These are phyloP conservation scores for Trichomonas vaginalis DNA, from an alignment of 208 protist species.

Conservation along the genomic window DNA sequence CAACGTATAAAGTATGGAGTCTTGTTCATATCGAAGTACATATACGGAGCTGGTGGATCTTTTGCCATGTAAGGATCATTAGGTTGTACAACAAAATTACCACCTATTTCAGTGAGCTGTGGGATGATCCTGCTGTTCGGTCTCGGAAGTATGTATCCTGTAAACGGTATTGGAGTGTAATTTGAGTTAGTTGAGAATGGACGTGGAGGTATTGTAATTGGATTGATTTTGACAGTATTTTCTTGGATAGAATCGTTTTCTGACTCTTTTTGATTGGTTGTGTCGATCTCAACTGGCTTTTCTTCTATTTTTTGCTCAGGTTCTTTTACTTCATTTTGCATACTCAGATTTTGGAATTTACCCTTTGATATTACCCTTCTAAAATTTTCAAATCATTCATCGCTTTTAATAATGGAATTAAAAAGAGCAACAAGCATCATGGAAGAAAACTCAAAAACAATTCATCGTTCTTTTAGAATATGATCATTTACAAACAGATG, in stretches of 20 bases:
- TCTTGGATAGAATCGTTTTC: not conserved
- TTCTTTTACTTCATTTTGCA: not conserved
- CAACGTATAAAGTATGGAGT: not conserved
- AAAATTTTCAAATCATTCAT: too few species aligned
- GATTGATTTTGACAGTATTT: not conserved
- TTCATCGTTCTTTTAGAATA: too few species aligned
- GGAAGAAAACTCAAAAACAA: too few species aligned
- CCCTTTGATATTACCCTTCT: not conserved
- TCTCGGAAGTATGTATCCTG: not conserved
- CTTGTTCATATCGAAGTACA: not conserved
- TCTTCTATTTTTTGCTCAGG: not conserved
- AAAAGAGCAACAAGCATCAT: too few species aligned
- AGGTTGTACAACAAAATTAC: not conserved
- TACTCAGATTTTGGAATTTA: not conserved
- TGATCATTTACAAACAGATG: too few species aligned
- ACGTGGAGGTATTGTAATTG: not conserved
- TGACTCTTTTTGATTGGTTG: not conserved
- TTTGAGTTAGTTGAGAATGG: not conserved
- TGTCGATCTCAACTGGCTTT: not conserved
- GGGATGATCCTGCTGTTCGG: not conserved
- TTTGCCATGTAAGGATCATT: not conserved
- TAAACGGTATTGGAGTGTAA: not conserved
- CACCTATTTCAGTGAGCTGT: not conserved
- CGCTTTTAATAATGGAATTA: too few species aligned
- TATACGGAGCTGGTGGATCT: not conserved